Percentiles rank a stretch among this genome's conserved stretches.
phyloP scores from a whole-genome alignment of 257 asterid species.

The Dorcoceras hygrometricum region DNA sequence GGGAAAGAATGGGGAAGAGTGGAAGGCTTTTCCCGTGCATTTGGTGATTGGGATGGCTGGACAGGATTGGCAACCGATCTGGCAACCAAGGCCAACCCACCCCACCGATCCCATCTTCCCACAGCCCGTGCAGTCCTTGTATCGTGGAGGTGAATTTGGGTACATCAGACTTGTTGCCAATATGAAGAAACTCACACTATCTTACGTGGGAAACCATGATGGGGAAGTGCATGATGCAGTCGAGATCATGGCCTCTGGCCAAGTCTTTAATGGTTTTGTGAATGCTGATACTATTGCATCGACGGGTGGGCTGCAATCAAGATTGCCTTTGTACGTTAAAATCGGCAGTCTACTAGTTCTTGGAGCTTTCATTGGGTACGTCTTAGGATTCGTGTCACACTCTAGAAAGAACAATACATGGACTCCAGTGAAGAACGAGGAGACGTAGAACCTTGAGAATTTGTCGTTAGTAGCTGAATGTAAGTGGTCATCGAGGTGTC shows the following conservation, averaged over 20 bases:
- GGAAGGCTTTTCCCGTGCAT: conserved; percentile 57
- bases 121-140: conserved; percentile 69
- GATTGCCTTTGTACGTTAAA: conserved; percentile 52
- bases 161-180: conserved; percentile 65
- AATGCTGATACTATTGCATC: conserved; percentile 7
- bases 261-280: conserved; percentile 44
- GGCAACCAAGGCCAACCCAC: conserved; percentile 77
- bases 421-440: conserved; percentile 68
- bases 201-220: conserved; percentile 84
- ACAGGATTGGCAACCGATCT: conserved; percentile 90
- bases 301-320: conserved; percentile 18
- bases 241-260: conserved; percentile 80
- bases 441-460: conserved; percentile 3
- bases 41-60: conserved; percentile 94
- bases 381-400: conserved; percentile 55
- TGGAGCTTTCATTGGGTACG: conserved; percentile 74
- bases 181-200: conserved; percentile 59
- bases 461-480: neutral
- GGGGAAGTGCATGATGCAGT: conserved; percentile 83
- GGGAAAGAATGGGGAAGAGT: conserved; percentile 36
- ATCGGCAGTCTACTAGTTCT: conserved; percentile 51
- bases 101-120: conserved; percentile 63
- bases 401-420: conserved; percentile 45
- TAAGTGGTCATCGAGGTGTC: neutral
- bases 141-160: conserved; percentile 83